phyloP scores from a whole-genome alignment of 2,329 filamentous ascomycete species.

The Emericellopsis atlantica region DNA sequence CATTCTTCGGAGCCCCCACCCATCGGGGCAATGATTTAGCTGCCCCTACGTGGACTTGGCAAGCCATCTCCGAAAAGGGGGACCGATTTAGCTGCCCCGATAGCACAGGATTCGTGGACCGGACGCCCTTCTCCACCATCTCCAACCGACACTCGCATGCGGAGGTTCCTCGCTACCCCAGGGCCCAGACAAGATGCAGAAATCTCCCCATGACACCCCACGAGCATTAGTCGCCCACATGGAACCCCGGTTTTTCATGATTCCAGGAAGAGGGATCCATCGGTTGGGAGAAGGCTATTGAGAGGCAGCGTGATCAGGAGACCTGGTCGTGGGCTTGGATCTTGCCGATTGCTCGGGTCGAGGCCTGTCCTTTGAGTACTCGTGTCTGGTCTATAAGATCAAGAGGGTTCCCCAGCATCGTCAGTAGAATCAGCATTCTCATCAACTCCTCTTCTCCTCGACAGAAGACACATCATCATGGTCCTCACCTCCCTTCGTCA shows the following conservation, averaged over 20 bases:
- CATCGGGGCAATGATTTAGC: slow-evolving; percentile 2
- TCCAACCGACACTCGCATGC: too few relatives aligned
- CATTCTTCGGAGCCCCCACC: too few relatives aligned
- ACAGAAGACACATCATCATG: slow-evolving; percentile 5
- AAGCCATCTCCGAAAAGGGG: slow-evolving; percentile 3
- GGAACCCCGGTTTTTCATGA: neutral
- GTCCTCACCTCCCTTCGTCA: slow-evolving; percentile 8
- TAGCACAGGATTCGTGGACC: slow-evolving; percentile 4
- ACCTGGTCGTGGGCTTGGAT: too few relatives aligned
- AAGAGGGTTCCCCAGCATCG: too few relatives aligned
- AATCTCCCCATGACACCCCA: neutral
- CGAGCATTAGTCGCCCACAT: neutral
- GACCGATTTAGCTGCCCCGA: slow-evolving; percentile 11
- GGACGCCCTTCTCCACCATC: neutral
- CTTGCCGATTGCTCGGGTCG: too few relatives aligned
- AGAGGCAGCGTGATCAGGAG: too few relatives aligned
- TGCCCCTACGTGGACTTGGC: slow-evolving; percentile 1
- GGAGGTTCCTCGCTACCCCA: neutral
- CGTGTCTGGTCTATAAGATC: too few relatives aligned
- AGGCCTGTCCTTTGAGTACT: too few relatives aligned
- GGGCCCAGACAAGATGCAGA: too few relatives aligned
- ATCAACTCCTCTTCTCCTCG: neutral
- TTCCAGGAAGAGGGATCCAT: too few relatives aligned
- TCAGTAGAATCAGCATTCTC: too few relatives aligned
- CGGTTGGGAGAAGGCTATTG: too few relatives aligned